A percentile compares a stretch with the other conserved stretches of the same genome.
phyloP scores from a whole-genome alignment of 148 eudicot species.

The Rhododendron griersonianum region DNA sequence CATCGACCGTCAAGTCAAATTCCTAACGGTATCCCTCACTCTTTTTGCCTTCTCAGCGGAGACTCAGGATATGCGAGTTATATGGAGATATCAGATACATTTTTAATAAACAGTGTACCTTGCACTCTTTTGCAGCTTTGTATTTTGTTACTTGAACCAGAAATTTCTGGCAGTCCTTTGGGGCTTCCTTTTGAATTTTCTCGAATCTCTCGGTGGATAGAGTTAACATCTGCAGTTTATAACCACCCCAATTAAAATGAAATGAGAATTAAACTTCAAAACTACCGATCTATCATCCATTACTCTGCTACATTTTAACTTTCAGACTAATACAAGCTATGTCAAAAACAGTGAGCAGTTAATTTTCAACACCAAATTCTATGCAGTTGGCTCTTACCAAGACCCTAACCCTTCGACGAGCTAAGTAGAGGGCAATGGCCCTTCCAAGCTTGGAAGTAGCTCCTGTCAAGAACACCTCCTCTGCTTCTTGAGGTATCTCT shows the following conservation, averaged over 20 bases:
- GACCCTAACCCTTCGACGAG: conserved; percentile 39
- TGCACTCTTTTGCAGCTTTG: conserved; percentile 40
- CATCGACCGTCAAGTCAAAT: neutral
- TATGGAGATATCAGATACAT: neutral
- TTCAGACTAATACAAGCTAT: neutral
- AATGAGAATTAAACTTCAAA: too few relatives aligned
- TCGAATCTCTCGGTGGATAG: conserved; percentile 33
- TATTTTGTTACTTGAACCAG: conserved; percentile 48
- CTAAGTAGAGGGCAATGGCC: conserved; percentile 50
- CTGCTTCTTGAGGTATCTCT: conserved; percentile 21
- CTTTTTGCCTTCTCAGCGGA: neutral
- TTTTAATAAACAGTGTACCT: conserved; percentile 23
- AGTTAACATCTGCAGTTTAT: conserved; percentile 41
- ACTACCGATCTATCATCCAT: neutral
- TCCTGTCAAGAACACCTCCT: conserved; percentile 40
- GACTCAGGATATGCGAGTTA: neutral
- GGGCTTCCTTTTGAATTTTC: conserved; percentile 37
- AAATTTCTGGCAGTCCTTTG: conserved; percentile 29
- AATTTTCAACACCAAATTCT: neutral
- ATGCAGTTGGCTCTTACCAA: conserved; percentile 26
- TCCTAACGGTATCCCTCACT: neutral
- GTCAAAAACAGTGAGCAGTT: neutral
- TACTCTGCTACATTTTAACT: neutral
- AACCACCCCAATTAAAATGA: neutral
- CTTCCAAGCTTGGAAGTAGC: conserved; percentile 59